Base-by-base conservation (phyloP, 176 grass and related monocot species). In the Hsuehochloa calcarea region DNA sequence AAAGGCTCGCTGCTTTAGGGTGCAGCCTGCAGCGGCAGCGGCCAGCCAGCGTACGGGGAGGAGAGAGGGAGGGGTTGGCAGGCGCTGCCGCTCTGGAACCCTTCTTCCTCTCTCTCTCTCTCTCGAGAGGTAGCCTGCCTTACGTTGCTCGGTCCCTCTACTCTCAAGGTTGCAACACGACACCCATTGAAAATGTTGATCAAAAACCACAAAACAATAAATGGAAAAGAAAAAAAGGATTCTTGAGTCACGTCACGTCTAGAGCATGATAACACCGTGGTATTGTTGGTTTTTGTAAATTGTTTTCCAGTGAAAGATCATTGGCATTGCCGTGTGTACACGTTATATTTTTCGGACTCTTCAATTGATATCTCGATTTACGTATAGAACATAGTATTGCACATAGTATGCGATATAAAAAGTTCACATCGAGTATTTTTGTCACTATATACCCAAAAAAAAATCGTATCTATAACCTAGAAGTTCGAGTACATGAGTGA, bases 1-100 rank as follows among this genome's bases (percentile, higher is more conserved):
- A 87, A 87, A 84, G 81, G 81, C 75, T 63, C 70, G 75, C 75
- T 87, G 81, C 89, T 91, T 87, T 91, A 82, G 82, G 75, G 59
- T 80, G 85, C 80, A 84, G 89, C 31, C 84, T 87, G 89, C 84
- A 79, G 89, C 74, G 74, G 74, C 74, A 58, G 77, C 82, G 15
- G 82, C 56, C 76, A 41, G 6, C 16, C 47, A 69, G 87, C 62
- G 70, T 85, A 59, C 60, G 68, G 50, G 38, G 62, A 68, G 62
- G 68, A 31, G 77, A 61, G 51, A 79, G 66, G 12, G 58, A 62
- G 67, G 63, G 22, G 76, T 62, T 63, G 65, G 83, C 77, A 75
- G 70, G 63, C 51, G 77, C 63, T 81, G 83, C 88, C 78, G 78
- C 88, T 81, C 19, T 82, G 78, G 83, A 90, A 72, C 46, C 72